Conservation (phyloP, 2,329 filamentous ascomycete genomes). For the Paracoccidioides brasiliensis region DNA sequence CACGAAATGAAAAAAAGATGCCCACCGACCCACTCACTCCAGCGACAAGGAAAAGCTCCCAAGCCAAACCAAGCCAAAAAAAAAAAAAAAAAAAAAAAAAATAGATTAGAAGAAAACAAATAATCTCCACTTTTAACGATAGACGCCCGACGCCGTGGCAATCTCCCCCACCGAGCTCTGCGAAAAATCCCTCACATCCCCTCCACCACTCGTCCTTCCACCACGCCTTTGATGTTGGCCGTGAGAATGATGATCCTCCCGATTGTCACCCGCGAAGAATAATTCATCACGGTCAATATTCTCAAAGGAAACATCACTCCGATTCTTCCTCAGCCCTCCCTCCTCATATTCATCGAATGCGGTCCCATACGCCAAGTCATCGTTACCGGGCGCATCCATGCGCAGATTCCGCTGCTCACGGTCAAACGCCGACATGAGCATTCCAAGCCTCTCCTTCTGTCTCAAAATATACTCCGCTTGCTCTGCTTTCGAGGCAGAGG, state of each 20-base stretch:
- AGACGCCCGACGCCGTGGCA: conserved; percentile 3
- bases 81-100: neutral
- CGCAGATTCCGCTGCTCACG: conserved; percentile 56
- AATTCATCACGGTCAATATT: conserved; percentile 56
- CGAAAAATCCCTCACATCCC: conserved; percentile 1
- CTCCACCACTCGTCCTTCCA: neutral
- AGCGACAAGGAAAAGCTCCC: too few relatives aligned
- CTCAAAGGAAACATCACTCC: conserved; percentile 80
- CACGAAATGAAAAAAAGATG: neutral
- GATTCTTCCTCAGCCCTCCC: conserved; percentile 54
- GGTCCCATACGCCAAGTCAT: conserved; percentile 31
- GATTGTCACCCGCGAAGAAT: neutral
- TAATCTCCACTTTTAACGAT: neutral
- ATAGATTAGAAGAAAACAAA: neutral
- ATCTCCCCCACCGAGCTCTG: conserved; percentile 5
- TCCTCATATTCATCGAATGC: conserved; percentile 16
- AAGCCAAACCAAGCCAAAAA: neutral
- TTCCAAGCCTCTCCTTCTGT: conserved; percentile 64
- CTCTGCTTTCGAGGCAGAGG: conserved; percentile 47
- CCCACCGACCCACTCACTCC: too few relatives aligned
- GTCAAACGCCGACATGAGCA: conserved; percentile 65
- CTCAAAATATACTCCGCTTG: conserved; percentile 60
- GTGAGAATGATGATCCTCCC: neutral
- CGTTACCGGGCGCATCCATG: conserved; percentile 13
- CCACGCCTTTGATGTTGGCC: neutral